phyloP scores from a whole-genome alignment of 768 basidiomycete genomes.

The Boletus reticuloceps region DNA sequence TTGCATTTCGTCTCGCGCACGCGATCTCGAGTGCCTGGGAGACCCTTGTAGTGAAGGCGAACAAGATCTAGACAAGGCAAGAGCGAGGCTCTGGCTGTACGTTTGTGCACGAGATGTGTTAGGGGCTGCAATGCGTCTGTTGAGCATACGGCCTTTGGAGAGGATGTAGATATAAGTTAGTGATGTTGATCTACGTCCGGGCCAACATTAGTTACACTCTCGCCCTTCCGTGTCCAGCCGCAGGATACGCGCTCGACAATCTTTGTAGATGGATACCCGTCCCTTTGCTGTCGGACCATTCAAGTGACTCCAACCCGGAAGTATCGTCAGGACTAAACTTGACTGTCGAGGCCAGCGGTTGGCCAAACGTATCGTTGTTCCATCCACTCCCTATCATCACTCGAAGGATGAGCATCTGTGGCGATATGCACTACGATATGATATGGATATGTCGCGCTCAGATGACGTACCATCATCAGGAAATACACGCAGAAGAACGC shows the following conservation, averaged over 20 bases:
- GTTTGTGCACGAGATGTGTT: constrained; percentile 89
- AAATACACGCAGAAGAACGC: constrained; percentile 10
- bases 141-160: constrained; percentile 89
- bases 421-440: constrained; percentile 24
- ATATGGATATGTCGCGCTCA: not conserved
- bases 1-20: constrained; percentile 81
- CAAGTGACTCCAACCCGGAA: not conserved
- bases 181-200: too few species aligned
- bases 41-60: constrained; percentile 81
- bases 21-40: constrained; percentile 94
- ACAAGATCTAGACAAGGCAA: constrained; percentile 68
- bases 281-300: not conserved
- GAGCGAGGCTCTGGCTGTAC: constrained; percentile 87
- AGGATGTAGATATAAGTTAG: constrained; percentile 60
- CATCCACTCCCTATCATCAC: constrained; percentile 15
- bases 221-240: not conserved
- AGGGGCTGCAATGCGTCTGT: constrained; percentile 76
- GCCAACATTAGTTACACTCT: not conserved
- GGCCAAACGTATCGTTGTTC: constrained; percentile 1
- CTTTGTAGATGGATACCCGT: not conserved
- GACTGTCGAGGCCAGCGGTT: not conserved
- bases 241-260: not conserved
- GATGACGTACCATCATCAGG: constrained; percentile 13
- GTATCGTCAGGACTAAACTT: not conserved
- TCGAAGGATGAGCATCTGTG: constrained; percentile 19